Percentiles rank a stretch among this genome's conserved stretches.
These are phyloP conservation scores for Penicillium capsulatum DNA, from an alignment of 2,329 filamentous ascomycete species.

Conservation along the genomic window DNA sequence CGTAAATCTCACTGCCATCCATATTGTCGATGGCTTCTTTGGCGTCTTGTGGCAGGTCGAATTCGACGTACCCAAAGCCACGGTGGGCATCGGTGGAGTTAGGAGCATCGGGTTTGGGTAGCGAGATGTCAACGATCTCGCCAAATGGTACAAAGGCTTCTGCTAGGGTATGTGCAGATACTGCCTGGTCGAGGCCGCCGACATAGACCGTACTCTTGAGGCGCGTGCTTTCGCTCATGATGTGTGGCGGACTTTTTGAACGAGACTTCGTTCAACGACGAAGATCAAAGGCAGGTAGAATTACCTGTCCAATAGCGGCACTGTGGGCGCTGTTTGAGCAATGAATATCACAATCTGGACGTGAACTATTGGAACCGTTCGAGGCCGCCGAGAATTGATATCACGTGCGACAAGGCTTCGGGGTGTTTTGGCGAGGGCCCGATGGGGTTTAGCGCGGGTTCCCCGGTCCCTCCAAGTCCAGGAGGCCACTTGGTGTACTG, in stretches of 20 bases:
- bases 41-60: slow-evolving; percentile 78
- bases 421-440: slow-evolving; percentile 34
- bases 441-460: slow-evolving; percentile 28
- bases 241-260: slow-evolving; percentile 21
- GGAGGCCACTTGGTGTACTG: slow-evolving; percentile 40
- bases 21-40: slow-evolving; percentile 98
- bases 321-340: too few relatives aligned
- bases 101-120: slow-evolving; percentile 81
- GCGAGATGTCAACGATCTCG: slow-evolving; percentile 83
- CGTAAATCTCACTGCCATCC: slow-evolving; percentile 94
- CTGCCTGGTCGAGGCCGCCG: slow-evolving; percentile 75
- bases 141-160: slow-evolving; percentile 96
- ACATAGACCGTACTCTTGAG: slow-evolving; percentile 92
- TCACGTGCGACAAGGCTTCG: slow-evolving; percentile 29
- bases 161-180: slow-evolving; percentile 70
- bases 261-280: too few relatives aligned
- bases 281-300: too few relatives aligned
- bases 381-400: slow-evolving; percentile 30
- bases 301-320: too few relatives aligned
- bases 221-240: slow-evolving; percentile 75
- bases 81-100: slow-evolving; percentile 75
- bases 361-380: too few relatives aligned
- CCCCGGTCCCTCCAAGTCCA: slow-evolving; percentile 33
- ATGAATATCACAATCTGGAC: too few relatives aligned
- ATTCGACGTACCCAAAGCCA: slow-evolving; percentile 96